These are phyloP conservation scores for Zygosaccharomyces rouxii DNA, from an alignment of 805 yeast genomes.

Conservation along the genomic window DNA sequence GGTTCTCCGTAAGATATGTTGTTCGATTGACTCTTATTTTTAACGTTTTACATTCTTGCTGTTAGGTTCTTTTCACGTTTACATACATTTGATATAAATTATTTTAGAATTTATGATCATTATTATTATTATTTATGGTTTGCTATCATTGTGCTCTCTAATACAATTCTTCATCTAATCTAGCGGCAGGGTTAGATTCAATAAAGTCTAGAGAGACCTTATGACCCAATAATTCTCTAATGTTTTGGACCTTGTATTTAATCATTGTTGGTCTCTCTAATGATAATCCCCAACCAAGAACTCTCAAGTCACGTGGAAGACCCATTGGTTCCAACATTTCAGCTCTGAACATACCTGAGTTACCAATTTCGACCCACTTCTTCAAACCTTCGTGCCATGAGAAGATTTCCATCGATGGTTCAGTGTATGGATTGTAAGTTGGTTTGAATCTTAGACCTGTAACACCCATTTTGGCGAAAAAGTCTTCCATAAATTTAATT, in stretches of 20 bases:
- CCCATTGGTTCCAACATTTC: conserved; percentile 99
- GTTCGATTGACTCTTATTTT: not conserved
- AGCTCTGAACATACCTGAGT: conserved; percentile 99
- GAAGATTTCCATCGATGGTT: conserved; percentile 95
- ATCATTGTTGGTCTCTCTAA: conserved; percentile 99
- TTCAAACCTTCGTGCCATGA: conserved; percentile 92
- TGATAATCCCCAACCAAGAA: conserved; percentile 95
- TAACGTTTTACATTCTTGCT: conserved; percentile 3
- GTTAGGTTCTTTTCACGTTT: conserved; percentile 3
- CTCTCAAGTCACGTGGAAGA: conserved; percentile 87
- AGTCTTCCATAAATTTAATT: conserved; percentile 97
- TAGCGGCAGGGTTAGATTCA: conserved; percentile 95
- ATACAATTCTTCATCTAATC: conserved; percentile 74
- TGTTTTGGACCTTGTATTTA: conserved; percentile 91
- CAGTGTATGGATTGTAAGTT: conserved; percentile 98
- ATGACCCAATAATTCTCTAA: conserved; percentile 95
- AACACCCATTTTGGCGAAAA: conserved; percentile 97
- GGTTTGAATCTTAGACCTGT: conserved; percentile 94
- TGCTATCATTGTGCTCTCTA: conserved; percentile 13
- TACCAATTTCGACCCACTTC: conserved; percentile 99
- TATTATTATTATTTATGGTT: conserved; percentile 1
- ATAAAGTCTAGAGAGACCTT: conserved; percentile 92
- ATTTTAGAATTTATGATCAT: no score
- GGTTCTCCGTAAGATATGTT: not conserved
- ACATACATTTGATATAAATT: not conserved